Conservation (phyloP, 176 grass and related monocot genomes). For the Musa beccarii region DNA sequence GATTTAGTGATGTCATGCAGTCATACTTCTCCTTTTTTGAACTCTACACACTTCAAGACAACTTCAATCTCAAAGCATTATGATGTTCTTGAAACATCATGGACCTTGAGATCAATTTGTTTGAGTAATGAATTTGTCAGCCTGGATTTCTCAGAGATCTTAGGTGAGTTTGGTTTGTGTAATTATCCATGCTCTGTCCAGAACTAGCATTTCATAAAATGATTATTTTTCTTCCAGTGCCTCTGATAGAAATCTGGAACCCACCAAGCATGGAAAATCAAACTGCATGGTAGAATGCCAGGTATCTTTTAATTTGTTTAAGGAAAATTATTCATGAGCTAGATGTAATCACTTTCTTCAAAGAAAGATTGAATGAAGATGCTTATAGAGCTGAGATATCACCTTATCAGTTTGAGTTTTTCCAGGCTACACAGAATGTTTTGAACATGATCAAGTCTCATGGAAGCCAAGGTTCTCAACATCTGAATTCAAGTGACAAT, state of each 20-base stretch:
- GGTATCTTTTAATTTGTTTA: neutral
- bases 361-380: neutral
- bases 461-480: constrained; percentile 11
- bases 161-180: neutral
- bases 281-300: constrained; percentile 21
- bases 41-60: too few relatives aligned
- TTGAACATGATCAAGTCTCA: constrained; percentile 28
- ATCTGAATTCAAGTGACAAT: constrained; percentile 25
- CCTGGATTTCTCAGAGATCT: too few relatives aligned
- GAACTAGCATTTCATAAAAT: neutral
- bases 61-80: too few relatives aligned
- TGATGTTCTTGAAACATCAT: too few relatives aligned
- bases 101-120: too few relatives aligned
- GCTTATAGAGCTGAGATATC: neutral
- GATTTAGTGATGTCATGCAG: too few relatives aligned
- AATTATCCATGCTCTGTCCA: neutral
- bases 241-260: constrained; percentile 38
- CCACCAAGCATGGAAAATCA: constrained; percentile 22
- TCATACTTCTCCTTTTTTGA: too few relatives aligned
- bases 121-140: too few relatives aligned
- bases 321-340: neutral
- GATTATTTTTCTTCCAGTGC: constrained; percentile 24
- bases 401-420: neutral
- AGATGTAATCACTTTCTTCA: neutral
- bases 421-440: constrained; percentile 20